Evolutionary conservation across 306 rosid species (phyloP), one percentile per base, ranked within the genome.

Genomic region (Quercus suber): DNA sequence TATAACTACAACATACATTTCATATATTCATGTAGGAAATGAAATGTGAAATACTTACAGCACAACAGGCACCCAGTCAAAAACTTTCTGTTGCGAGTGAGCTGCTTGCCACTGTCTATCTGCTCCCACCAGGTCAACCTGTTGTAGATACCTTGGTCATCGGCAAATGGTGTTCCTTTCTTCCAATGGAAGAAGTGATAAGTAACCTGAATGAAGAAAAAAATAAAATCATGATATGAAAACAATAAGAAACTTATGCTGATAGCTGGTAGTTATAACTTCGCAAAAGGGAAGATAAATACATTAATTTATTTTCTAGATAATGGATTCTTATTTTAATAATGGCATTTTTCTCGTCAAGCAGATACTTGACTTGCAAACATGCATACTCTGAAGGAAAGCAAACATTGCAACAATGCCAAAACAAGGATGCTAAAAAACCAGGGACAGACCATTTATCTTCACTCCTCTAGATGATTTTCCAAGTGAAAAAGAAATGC

Each of bases 111-210:
- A 78, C 74, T 84, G 72, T 81, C 88, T 21, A 84, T 81, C 85
- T 84, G 88, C 56, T 84, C 88, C 88, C 88, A 84, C 88, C 88
- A 84, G 45, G 88, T 84, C 69, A 84, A 77, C n/a, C 77, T 74
- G 23, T 84, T 84, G 81, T 84, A 84, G 80, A 84, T 78, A 69
- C 88, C 88, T 65, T 84, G 88, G 60, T 84, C 88, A 70, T 84
- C 88, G 43, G 88, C 84, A 84, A 84, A 84, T 20, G 88, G 88
- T 30, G 88, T 84, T 78, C 88, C 88, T 33, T 84, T 84, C 77
- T 84, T 84, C 88, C 88, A 84, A 19, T 84, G 88, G 64, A 84
- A 84, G 79, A 78, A 84, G 17, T 81, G 88, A 68, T 81, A 84
- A 19, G 88, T 84, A 60, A 84, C 78, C 88, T 84, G 85, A 78